Base-by-base conservation (phyloP, 306 rosid genomes). In the Vigna nakashimae region DNA sequence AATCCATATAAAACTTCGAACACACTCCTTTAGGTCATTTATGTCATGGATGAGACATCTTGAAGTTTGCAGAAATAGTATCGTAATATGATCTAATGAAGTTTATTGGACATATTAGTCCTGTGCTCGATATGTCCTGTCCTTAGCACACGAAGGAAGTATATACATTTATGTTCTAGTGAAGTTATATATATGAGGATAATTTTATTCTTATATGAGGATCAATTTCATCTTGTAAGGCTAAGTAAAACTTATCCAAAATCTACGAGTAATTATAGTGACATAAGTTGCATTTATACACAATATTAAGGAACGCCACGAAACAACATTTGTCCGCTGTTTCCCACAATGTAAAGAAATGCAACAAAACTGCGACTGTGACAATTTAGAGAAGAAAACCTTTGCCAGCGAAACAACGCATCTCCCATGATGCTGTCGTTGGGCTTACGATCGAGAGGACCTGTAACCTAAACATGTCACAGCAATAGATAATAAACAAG, bases 351-450 rank as follows among this genome's bases (percentile, higher is more conserved):
- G 15, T 60, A 0, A 60, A 62, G 43, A 6, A 62, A 62, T 5
- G 12, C 6, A 11, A 30, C 10, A 28, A 14, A 26, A 26, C 42
- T 2, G 20, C 8, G 5, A 60, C 67, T 2, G 34, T 2, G 32
- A 20, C 46, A 24, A 8, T 17, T 2, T 0, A 12, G 17, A 26
- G 64, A 42, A 42, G 1, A 68, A 68, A 24, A 92, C 99, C 99
- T 87, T 85, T 95, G 98, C 99, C 99, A 95, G 43, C 99, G 93
- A 89, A 95, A 92, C 62, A 84, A 82, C 0, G 99, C 96, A 85
- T 95, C 84, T 77, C 98, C 98, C 17, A 67, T 15, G 20, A 91
- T 79, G 60, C 55, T 82, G 74, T 95, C 90, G 14, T 87, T 85
- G 0, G 90, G 92, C 76, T 87, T 89, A 71, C 81, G 86, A 86